A percentile compares a stretch with the other conserved stretches of the same genome.
phyloP scores from a whole-genome alignment of 2,329 filamentous ascomycete species.

The Periglandula ipomoeae region DNA sequence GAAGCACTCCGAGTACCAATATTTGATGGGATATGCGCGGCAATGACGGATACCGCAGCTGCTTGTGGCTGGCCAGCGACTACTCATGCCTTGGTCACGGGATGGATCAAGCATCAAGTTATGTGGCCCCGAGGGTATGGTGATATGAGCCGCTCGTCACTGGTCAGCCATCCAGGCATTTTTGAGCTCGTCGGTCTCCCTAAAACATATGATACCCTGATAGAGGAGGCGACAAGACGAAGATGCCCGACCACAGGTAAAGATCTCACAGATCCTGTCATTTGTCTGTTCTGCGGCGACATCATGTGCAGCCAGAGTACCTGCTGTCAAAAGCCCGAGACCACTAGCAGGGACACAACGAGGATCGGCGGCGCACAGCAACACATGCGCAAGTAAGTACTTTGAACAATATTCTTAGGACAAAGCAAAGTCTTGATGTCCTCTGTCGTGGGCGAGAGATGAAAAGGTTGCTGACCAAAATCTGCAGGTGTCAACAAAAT shows the following conservation, averaged over 20 bases:
- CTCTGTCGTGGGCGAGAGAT: neutral
- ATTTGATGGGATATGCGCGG: slow-evolving; percentile 67
- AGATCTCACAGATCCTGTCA: slow-evolving; percentile 79
- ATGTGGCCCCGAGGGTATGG: slow-evolving; percentile 25
- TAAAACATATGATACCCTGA: slow-evolving; percentile 82
- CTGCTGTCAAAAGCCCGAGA: slow-evolving; percentile 68
- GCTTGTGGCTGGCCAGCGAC: slow-evolving; percentile 40
- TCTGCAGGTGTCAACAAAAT: slow-evolving; percentile 68
- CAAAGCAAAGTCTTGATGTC: neutral
- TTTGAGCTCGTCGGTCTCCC: slow-evolving; percentile 91
- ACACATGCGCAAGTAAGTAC: slow-evolving; percentile 72
- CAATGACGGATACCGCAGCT: slow-evolving; percentile 37
- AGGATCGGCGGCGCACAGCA: slow-evolving; percentile 78
- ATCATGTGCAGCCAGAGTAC: slow-evolving; percentile 92
- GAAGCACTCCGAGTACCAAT: slow-evolving; percentile 66
- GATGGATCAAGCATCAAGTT: slow-evolving; percentile 66
- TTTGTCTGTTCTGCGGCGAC: slow-evolving; percentile 94
- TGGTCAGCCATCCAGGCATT: slow-evolving; percentile 73
- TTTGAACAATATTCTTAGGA: no score
- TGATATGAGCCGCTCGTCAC: slow-evolving; percentile 31
- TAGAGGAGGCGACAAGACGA: slow-evolving; percentile 79
- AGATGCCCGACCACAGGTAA: slow-evolving; percentile 85
- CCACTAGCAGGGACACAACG: slow-evolving; percentile 29
- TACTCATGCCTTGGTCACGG: slow-evolving; percentile 39
- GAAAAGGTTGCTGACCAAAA: neutral